These are phyloP conservation scores for Erythrophleum ivorense DNA, from an alignment of 331 rosid genomes.

Conservation along the genomic window DNA sequence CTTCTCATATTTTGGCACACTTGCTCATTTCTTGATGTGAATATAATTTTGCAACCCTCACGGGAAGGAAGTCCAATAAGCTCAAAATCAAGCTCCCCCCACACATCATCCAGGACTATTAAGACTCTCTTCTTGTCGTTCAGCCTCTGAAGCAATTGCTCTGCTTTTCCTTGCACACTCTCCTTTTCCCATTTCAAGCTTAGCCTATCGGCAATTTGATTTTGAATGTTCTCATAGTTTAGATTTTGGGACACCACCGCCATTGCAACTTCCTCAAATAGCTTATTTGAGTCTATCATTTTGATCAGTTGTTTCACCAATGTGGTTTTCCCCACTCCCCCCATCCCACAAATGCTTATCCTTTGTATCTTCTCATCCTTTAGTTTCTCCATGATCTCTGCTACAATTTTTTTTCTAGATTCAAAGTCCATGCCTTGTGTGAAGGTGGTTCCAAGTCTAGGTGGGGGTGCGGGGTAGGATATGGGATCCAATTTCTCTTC, in stretches of 20 bases:
- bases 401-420: not conserved
- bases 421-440: not conserved
- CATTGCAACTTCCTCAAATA: not conserved
- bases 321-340: not conserved
- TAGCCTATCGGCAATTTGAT: not conserved
- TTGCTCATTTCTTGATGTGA: slow-evolving; percentile 26
- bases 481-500: not conserved
- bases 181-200: not conserved
- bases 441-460: not conserved
- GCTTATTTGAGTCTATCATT: not conserved
- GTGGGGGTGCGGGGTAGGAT: not conserved
- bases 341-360: not conserved
- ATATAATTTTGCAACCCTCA: not conserved
- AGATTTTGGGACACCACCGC: not conserved
- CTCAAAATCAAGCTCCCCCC: not conserved
- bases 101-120: slow-evolving; percentile 35
- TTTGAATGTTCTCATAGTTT: slow-evolving; percentile 3
- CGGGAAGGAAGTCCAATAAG: slow-evolving; percentile 13
- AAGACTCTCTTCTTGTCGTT: not conserved
- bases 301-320: not conserved
- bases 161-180: not conserved
- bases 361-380: not conserved
- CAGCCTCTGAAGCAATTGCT: not conserved
- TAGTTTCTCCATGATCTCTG: not conserved
- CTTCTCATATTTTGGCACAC: not conserved